phyloP scores from a whole-genome alignment of 75 land plant species.

The Picea glauca region DNA sequence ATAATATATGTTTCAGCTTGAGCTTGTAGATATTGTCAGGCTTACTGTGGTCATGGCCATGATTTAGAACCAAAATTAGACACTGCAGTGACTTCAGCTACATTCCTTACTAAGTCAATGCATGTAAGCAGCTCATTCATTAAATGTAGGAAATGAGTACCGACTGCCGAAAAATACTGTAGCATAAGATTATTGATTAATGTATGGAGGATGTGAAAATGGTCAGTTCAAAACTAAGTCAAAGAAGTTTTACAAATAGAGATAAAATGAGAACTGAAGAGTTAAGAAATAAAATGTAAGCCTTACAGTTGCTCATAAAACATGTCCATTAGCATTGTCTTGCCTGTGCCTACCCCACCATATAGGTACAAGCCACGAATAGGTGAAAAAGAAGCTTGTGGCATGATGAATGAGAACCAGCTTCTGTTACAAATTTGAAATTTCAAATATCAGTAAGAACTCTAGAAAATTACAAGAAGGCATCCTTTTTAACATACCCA shows the following conservation, averaged over 20 bases:
- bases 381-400: constrained; percentile 53
- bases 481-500: neutral
- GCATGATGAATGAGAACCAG: constrained; percentile 80
- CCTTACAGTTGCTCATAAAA: constrained; percentile 94
- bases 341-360: constrained; percentile 99
- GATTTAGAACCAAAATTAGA: neutral
- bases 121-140: neutral
- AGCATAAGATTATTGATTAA: too few species aligned
- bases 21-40: too few species aligned
- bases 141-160: neutral
- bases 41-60: neutral
- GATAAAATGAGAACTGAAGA: neutral
- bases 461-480: neutral
- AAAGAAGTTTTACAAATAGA: neutral
- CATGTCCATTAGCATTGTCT: constrained; percentile 99
- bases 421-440: constrained; percentile 36
- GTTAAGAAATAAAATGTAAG: neutral
- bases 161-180: neutral
- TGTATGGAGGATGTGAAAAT: too few species aligned
- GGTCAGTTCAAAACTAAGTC: neutral
- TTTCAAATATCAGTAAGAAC: neutral
- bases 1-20: too few species aligned
- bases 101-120: neutral
- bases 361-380: constrained; percentile 85
- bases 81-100: neutral